Conservation (phyloP, 2,329 filamentous ascomycete genomes). For the Pseudocercospora cruenta region DNA sequence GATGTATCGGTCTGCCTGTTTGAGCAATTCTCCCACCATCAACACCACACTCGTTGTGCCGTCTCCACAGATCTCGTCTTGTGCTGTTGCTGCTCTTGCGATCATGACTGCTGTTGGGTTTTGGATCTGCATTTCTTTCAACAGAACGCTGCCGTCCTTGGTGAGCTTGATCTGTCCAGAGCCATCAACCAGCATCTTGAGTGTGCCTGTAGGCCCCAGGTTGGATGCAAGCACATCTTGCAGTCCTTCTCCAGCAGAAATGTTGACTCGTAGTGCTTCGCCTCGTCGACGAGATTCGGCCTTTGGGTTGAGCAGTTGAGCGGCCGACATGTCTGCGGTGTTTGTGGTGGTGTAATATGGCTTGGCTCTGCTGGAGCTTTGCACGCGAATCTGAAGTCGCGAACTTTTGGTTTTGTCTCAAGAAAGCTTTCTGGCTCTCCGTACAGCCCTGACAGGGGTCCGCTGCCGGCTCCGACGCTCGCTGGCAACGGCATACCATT, state of each 20-base stretch:
- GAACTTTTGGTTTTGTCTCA: background rate
- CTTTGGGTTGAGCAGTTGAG: constrained; percentile 97
- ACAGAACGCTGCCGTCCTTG: constrained; percentile 91
- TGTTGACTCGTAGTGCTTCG: constrained; percentile 96
- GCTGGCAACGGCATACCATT: background rate
- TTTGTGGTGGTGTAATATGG: constrained; percentile 3
- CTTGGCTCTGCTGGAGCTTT: background rate
- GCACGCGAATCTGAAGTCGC: constrained; percentile 1
- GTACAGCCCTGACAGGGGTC: background rate
- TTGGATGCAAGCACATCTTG: constrained; percentile 87
- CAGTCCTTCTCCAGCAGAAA: constrained; percentile 86
- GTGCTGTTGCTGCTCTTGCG: constrained; percentile 84
- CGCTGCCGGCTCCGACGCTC: too few species aligned
- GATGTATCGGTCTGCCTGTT: constrained; percentile 96
- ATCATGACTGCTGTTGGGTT: constrained; percentile 92
- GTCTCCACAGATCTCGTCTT: constrained; percentile 98
- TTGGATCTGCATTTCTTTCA: constrained; percentile 87
- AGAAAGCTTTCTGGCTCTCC: background rate
- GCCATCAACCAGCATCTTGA: constrained; percentile 84
- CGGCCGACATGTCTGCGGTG: constrained; percentile 75
- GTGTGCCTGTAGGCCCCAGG: constrained; percentile 86
- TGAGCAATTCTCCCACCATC: constrained; percentile 92
- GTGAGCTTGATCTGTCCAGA: constrained; percentile 88
- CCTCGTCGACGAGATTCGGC: constrained; percentile 96
- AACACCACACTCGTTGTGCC: constrained; percentile 96